Evolutionary conservation across 495 filamentous ascomycete species (phyloP).

Genomic region (Haplographium delicatum): DNA sequence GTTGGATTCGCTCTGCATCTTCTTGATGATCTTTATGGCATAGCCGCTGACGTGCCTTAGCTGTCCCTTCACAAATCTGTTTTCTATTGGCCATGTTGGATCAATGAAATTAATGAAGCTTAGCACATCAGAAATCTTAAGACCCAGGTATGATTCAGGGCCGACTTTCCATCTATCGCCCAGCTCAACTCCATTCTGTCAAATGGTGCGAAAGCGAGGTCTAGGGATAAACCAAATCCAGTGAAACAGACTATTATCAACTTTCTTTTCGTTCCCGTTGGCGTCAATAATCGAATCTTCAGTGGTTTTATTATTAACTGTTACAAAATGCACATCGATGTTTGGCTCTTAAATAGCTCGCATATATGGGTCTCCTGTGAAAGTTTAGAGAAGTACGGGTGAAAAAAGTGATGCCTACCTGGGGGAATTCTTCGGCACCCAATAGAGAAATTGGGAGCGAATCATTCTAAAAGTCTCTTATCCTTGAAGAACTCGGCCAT

Average conservation of each 20-base stretch:
- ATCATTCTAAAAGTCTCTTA: conserved; percentile 32
- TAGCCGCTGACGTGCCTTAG: conserved; percentile 9
- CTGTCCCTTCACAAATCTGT: conserved; percentile 18
- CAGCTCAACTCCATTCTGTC: conserved; percentile 45
- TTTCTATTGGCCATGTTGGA: conserved; percentile 17
- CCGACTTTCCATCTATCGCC: conserved; percentile 45
- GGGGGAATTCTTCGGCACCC: conserved; percentile 66
- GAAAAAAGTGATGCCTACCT: conserved; percentile 35
- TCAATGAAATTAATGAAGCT: conserved; percentile 40
- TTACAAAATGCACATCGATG: conserved; percentile 50
- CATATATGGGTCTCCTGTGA: conserved; percentile 42
- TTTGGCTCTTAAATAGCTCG: conserved; percentile 60
- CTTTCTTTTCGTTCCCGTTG: conserved; percentile 44
- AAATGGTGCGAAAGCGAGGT: conserved; percentile 53
- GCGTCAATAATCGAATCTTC: conserved; percentile 50
- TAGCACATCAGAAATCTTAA: conserved; percentile 58
- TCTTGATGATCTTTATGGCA: conserved; percentile 47
- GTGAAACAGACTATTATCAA: conserved; percentile 65
- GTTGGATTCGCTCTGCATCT: conserved; percentile 57
- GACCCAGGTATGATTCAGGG: conserved; percentile 59
- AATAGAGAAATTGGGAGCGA: conserved; percentile 51
- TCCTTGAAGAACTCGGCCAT: conserved; percentile 39
- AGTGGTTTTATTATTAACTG: conserved; percentile 57
- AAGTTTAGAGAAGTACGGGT: not conserved
- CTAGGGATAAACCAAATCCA: conserved; percentile 53